Percentiles rank a stretch among this genome's conserved stretches.
These are phyloP conservation scores for Lobulomyces angularis DNA, from an alignment of 192 early-diverging fungal genomes.

Conservation along the genomic window DNA sequence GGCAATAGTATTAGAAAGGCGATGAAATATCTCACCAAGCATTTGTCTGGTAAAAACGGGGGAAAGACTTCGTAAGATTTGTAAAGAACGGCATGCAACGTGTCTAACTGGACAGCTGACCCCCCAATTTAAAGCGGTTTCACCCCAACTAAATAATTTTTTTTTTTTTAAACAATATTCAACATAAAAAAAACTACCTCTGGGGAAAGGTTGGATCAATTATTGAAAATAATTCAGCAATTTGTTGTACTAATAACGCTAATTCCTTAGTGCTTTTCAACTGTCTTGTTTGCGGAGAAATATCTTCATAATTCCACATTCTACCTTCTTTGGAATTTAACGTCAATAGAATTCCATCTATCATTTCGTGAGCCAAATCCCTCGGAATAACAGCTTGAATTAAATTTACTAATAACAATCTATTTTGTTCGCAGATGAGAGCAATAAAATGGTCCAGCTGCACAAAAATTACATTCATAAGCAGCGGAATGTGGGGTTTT, in stretches of 20 bases:
- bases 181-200: no score
- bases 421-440: constrained; percentile 62
- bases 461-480: constrained; percentile 66
- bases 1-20: constrained; percentile 63
- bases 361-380: constrained; percentile 9
- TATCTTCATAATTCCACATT: constrained; percentile 71
- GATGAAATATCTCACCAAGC: constrained; percentile 61
- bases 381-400: constrained; percentile 54
- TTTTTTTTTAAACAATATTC: no score
- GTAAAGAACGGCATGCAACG: constrained; percentile 77
- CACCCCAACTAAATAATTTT: constrained; percentile 76
- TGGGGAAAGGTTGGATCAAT: constrained; percentile 25
- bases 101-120: constrained; percentile 71
- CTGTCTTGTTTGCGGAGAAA: constrained; percentile 30
- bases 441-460: constrained; percentile 71
- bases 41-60: constrained; percentile 61
- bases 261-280: constrained; percentile 21
- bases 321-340: constrained; percentile 54
- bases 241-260: constrained; percentile 22
- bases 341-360: constrained; percentile 33
- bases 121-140: constrained; percentile 69
- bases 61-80: constrained; percentile 60
- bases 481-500: constrained; percentile 47
- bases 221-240: constrained; percentile 29
- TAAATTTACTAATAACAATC: constrained; percentile 60